Conservation (phyloP, 2,329 filamentous ascomycete genomes). For the Rhynchosporium graminicola region DNA sequence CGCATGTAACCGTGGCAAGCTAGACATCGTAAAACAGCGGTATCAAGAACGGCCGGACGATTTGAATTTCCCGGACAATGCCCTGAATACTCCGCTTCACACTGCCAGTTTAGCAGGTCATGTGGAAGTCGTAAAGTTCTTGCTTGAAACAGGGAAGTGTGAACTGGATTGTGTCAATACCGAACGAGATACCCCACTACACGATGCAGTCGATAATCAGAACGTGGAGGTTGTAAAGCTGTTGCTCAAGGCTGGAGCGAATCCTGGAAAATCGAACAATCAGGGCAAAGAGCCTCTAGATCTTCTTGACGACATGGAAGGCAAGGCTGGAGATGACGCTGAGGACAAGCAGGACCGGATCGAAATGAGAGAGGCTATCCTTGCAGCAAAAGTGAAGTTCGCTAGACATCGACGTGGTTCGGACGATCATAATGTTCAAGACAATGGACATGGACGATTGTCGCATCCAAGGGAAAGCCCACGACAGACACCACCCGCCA, state of each 20-base stretch:
- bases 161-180: constrained; percentile 68
- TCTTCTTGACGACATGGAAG: constrained; percentile 59
- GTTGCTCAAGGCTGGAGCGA: constrained; percentile 82
- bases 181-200: constrained; percentile 87
- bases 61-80: constrained; percentile 86
- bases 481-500: constrained; percentile 53
- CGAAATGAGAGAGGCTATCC: constrained; percentile 66
- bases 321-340: constrained; percentile 43
- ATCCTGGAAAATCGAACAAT: constrained; percentile 88
- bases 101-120: constrained; percentile 88
- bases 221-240: constrained; percentile 86
- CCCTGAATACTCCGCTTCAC: constrained; percentile 93
- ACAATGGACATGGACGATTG: constrained; percentile 44
- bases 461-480: constrained; percentile 60
- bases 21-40: constrained; percentile 71
- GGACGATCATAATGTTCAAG: constrained; percentile 53
- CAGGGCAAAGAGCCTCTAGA: constrained; percentile 91
- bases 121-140: constrained; percentile 80
- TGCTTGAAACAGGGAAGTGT: constrained; percentile 80
- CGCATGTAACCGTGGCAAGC: constrained; percentile 82
- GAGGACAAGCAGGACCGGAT: constrained; percentile 49
- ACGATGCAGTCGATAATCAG: constrained; percentile 95
- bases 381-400: constrained; percentile 58
- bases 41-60: constrained; percentile 80
- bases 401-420: constrained; percentile 54